phyloP scores from a whole-genome alignment of 306 rosid genomes.

The Glycine latifolia region DNA sequence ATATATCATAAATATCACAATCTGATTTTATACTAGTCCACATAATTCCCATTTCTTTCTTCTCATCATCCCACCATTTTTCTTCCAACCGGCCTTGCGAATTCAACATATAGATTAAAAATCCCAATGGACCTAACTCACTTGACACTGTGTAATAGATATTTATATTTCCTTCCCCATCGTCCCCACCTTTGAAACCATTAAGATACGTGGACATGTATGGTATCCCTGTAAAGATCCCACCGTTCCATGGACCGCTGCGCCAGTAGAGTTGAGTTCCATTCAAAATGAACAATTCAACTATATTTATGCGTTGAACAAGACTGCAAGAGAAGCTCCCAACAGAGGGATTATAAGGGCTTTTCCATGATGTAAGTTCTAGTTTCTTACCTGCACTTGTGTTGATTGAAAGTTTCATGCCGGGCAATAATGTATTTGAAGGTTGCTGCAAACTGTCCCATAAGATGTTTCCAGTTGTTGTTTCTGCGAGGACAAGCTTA shows the following conservation, averaged over 20 bases:
- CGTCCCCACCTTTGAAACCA: background rate
- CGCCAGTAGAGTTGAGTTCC: conserved; percentile 36
- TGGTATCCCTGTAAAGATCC: conserved; percentile 31
- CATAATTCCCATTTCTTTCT: background rate
- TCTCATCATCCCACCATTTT: background rate
- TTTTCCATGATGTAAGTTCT: conserved; percentile 39
- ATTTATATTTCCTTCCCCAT: background rate
- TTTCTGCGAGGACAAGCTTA: too few relatives aligned
- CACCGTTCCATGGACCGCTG: conserved; percentile 42
- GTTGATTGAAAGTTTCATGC: conserved; percentile 32
- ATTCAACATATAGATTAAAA: background rate
- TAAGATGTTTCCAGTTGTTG: background rate
- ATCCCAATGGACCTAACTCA: too few relatives aligned
- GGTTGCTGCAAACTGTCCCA: conserved; percentile 56
- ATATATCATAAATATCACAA: conserved; percentile 35
- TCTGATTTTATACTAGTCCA: background rate
- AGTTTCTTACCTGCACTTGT: background rate
- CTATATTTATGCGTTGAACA: background rate
- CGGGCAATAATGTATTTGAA: conserved; percentile 29
- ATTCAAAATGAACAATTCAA: conserved; percentile 44
- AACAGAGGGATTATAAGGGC: conserved; percentile 40
- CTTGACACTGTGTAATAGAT: background rate
- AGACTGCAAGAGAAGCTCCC: conserved; percentile 38
- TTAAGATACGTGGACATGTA: background rate
- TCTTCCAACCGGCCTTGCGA: conserved; percentile 1